These are phyloP conservation scores for Monosporozyma aquatica DNA, from an alignment of 805 yeast genomes.

Conservation along the genomic window DNA sequence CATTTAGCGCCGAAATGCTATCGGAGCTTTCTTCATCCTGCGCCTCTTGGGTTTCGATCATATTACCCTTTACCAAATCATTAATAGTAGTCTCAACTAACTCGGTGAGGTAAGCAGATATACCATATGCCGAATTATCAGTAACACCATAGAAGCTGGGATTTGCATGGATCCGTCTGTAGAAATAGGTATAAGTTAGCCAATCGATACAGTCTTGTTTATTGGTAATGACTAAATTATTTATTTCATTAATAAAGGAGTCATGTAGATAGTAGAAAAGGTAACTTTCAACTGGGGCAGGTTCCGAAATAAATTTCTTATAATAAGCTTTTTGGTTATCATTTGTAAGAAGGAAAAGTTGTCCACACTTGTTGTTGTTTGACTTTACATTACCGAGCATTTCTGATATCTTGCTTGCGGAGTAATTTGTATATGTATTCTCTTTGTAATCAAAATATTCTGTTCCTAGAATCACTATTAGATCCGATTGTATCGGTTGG, in stretches of 20 bases:
- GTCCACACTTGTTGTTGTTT: constrained; percentile 25
- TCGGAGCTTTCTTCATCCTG: constrained; percentile 16
- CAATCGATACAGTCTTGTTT: constrained; percentile 88
- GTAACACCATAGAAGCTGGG: constrained; percentile 84
- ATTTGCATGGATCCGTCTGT: constrained; percentile 67
- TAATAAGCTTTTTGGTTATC: constrained; percentile 51
- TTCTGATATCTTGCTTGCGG: constrained; percentile 53
- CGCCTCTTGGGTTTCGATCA: constrained; percentile 48
- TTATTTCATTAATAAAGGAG: constrained; percentile 62
- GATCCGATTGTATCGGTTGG: constrained; percentile 42
- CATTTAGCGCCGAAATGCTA: constrained; percentile 52
- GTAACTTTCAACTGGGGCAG: constrained; percentile 79
- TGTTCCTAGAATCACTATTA: constrained; percentile 62
- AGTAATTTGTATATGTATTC: constrained; percentile 59
- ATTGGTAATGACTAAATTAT: constrained; percentile 48
- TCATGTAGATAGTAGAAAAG: constrained; percentile 54
- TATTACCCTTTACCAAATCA: constrained; percentile 50
- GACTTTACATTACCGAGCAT: constrained; percentile 45
- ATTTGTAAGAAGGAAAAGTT: constrained; percentile 50
- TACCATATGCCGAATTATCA: constrained; percentile 52
- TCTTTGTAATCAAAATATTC: constrained; percentile 64
- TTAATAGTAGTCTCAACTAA: constrained; percentile 61
- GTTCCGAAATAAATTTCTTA: constrained; percentile 57
- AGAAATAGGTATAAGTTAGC: constrained; percentile 77
- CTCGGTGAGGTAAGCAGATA: constrained; percentile 79